Evolutionary conservation across 768 basidiomycete genomes (phyloP).

Genomic region (Calocybe cyanea): DNA sequence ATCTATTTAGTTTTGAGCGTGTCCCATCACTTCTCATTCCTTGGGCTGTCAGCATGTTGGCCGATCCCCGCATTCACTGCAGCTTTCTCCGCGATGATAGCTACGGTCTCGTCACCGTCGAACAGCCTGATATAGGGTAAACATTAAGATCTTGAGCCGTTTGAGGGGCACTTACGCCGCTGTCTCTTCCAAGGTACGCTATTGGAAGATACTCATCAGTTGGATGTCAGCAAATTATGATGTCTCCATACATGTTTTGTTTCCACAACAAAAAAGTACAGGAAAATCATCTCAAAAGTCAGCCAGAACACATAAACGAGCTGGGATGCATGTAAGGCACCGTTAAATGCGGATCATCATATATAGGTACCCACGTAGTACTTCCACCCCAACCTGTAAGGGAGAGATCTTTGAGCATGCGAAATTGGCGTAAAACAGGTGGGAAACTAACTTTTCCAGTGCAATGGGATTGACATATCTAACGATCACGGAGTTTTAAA

Average conservation of each 20-base stretch:
- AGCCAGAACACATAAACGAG: constrained; percentile 55
- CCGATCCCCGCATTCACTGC: constrained; percentile 20
- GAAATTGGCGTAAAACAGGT: not conserved
- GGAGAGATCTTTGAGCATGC: too few relatives aligned
- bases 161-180: constrained; percentile 32
- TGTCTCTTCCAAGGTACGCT: constrained; percentile 60
- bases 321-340: constrained; percentile 12
- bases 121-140: constrained; percentile 33
- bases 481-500: not conserved
- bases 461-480: constrained; percentile 16
- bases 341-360: not conserved
- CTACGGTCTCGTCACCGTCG: constrained; percentile 50
- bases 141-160: not conserved
- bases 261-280: constrained; percentile 53
- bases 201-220: constrained; percentile 6
- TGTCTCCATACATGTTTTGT: constrained; percentile 36
- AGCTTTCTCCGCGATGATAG: constrained; percentile 26
- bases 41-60: constrained; percentile 11
- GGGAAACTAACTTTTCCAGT: not conserved
- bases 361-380: constrained; percentile 44
- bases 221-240: not conserved
- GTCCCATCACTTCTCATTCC: constrained; percentile 16
- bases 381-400: constrained; percentile 48
- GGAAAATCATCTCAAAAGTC: constrained; percentile 46
- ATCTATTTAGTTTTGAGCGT: too few relatives aligned